A percentile compares a stretch with the other conserved stretches of the same genome.
Evolutionary conservation across 768 basidiomycete species (phyloP).

Genomic region (Nidula microcarpa): DNA sequence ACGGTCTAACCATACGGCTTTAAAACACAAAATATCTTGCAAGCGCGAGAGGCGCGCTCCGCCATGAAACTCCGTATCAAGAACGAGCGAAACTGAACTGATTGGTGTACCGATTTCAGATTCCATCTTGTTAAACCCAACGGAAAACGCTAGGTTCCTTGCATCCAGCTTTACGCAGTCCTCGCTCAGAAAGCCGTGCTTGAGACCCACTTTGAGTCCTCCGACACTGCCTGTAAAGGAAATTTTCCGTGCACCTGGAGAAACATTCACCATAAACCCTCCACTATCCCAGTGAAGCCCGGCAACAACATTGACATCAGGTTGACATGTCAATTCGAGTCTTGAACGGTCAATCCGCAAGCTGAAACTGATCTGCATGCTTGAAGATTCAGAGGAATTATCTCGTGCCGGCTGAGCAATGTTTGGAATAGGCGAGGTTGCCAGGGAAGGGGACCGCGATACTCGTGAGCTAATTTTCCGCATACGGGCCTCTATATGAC

Average conservation of each 20-base stretch:
- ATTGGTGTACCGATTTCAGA: constrained; percentile 26
- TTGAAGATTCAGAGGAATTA: constrained; percentile 26
- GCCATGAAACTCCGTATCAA: constrained; percentile 85
- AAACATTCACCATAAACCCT: constrained; percentile 78
- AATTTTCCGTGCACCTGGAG: constrained; percentile 68
- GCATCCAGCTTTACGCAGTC: constrained; percentile 80
- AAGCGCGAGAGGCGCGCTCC: constrained; percentile 80
- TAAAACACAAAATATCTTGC: constrained; percentile 92
- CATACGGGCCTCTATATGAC: constrained; percentile 68
- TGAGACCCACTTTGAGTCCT: constrained; percentile 76
- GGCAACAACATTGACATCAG: constrained; percentile 90
- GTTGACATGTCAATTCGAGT: constrained; percentile 82
- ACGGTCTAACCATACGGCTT: constrained; percentile 90
- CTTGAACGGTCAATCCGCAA: constrained; percentile 89
- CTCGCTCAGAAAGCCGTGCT: constrained; percentile 83
- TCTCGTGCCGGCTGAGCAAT: constrained; percentile 11
- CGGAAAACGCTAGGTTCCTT: constrained; percentile 76
- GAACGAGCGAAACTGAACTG: constrained; percentile 64
- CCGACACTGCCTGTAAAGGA: constrained; percentile 78
- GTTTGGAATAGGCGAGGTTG: constrained; percentile 4
- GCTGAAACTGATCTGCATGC: constrained; percentile 78
- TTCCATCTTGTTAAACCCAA: constrained; percentile 59
- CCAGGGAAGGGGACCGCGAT: constrained; percentile 11
- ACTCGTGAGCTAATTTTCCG: constrained; percentile 41
- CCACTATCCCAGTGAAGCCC: constrained; percentile 93